A percentile compares a stretch with the other conserved stretches of the same genome.
Evolutionary conservation across 2,329 filamentous ascomycete species (phyloP).

Genomic region (Colletotrichum sp.): DNA sequence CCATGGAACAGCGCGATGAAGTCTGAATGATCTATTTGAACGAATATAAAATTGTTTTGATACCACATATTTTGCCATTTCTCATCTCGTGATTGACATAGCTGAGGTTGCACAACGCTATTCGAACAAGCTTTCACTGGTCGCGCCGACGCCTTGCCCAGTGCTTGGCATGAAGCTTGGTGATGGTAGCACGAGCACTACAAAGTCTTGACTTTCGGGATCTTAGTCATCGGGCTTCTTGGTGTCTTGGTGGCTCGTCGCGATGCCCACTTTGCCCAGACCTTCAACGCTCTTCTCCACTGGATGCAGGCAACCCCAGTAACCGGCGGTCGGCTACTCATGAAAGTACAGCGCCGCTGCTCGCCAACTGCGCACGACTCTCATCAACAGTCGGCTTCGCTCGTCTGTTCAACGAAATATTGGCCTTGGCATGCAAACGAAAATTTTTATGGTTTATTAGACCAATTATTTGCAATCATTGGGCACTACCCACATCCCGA

Average conservation of each 20-base stretch:
- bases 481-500: neutral
- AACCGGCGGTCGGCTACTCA: conserved; percentile 1
- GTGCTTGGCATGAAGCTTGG: conserved; percentile 17
- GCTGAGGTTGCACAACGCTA: neutral
- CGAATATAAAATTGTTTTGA: neutral
- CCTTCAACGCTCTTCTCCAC: neutral
- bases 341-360: neutral
- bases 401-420: neutral
- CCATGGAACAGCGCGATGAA: neutral
- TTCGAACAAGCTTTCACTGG: conserved; percentile 5
- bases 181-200: neutral
- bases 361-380: neutral
- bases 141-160: neutral
- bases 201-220: neutral
- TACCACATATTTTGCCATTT: neutral
- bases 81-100: neutral
- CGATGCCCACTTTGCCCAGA: neutral
- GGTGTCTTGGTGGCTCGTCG: neutral
- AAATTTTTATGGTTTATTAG: neutral
- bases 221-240: neutral
- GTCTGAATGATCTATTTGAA: neutral
- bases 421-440: neutral
- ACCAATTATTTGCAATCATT: neutral
- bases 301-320: neutral
- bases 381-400: neutral